Base-by-base conservation (phyloP, 2,329 filamentous ascomycete species). In the Claviceps purpurea region DNA sequence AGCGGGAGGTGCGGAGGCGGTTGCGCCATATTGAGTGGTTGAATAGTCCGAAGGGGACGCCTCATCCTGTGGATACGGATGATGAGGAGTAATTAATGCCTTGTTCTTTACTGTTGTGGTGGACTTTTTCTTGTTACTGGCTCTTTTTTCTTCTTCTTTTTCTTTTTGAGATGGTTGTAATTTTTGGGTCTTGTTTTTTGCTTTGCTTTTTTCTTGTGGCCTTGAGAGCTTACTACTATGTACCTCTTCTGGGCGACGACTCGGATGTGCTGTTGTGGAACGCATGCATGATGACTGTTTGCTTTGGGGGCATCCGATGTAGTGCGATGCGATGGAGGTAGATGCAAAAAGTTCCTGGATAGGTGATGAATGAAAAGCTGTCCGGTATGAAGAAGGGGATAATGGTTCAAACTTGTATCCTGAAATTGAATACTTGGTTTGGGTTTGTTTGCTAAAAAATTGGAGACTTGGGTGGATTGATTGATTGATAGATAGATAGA, bases 21-120 rank as follows among this genome's bases (percentile, higher is more conserved):
- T 74, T 97, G 69, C 82, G 93, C 62, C 89, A 98, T 70, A 85
- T 87, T 60, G 78, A 85, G 66, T 87, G 85, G 86, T 74, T 95
- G 61, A 91, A 89, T 70, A 87, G 79, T 62, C 86, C 86, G 58
- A 89, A 90, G 78, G 88, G 87, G 5, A 91, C 87, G 3, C 86
- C 86, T 34, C 82, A 86, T 65, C 86, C 85, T 6, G 70, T 69
- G 8, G 87, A 91, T 65, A 89, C 85, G 18, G 87, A 91, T 60
- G 87, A 89, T 57, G 87, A 91, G 66, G 81, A 52, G 47, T 43
- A 47, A 30, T 26, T 2, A 26, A 26, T 26, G 13, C 20, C 30
- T 10, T 18, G 6, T 16, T 22, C 13, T 34, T 34, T 20, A 30
- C 18, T 11, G 13, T 8, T 26, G 13, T 41, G 13, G 4, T 11